phyloP scores from a whole-genome alignment of 108 stramenopile species.

The Skeletonema grethae region DNA sequence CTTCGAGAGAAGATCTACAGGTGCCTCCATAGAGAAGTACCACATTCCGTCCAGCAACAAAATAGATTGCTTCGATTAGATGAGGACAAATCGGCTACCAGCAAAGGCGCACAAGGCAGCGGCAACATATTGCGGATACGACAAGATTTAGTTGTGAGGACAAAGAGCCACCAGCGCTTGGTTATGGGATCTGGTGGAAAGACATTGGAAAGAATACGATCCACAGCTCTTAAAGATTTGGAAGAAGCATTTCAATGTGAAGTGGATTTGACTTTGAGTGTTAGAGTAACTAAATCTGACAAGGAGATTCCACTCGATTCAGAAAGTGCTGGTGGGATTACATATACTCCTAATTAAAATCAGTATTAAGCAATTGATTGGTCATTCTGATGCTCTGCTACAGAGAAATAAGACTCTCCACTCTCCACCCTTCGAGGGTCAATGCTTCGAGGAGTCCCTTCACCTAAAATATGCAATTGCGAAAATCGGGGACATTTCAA shows the following conservation, averaged over 20 bases:
- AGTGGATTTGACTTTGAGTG: slow-evolving; percentile 63
- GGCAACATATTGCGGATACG: slow-evolving; percentile 54
- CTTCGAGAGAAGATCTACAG: slow-evolving; percentile 90
- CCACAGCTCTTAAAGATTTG: slow-evolving; percentile 64
- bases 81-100: slow-evolving; percentile 27
- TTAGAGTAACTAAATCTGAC: slow-evolving; percentile 62
- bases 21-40: slow-evolving; percentile 83
- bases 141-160: slow-evolving; percentile 79
- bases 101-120: slow-evolving; percentile 30
- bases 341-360: neutral
- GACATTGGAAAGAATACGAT: slow-evolving; percentile 70
- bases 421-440: too few relatives aligned
- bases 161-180: slow-evolving; percentile 75
- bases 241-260: slow-evolving; percentile 61
- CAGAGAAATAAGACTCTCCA: too few relatives aligned
- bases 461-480: too few relatives aligned
- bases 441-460: too few relatives aligned
- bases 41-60: slow-evolving; percentile 60
- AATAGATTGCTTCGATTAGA: slow-evolving; percentile 49
- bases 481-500: too few relatives aligned
- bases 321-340: slow-evolving; percentile 31
- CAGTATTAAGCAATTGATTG: neutral
- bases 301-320: slow-evolving; percentile 36
- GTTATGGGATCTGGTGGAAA: slow-evolving; percentile 66
- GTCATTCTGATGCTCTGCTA: too few relatives aligned